Percentiles rank a stretch among this genome's conserved stretches.
phyloP scores from a whole-genome alignment of 2,329 filamentous ascomycete species.

The Paraphoma sp. region DNA sequence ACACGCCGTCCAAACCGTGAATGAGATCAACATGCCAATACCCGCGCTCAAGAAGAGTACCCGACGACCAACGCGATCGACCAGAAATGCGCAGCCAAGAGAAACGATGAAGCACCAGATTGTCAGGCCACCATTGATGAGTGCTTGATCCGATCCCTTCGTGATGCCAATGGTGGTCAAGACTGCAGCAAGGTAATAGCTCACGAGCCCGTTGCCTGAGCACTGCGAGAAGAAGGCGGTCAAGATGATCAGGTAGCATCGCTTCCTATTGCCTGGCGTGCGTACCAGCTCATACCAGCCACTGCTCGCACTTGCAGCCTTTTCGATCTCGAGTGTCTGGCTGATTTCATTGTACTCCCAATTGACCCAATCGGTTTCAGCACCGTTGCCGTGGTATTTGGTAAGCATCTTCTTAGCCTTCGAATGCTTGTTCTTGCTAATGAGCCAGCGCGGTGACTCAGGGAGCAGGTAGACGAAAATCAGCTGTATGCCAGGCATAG shows the following conservation, averaged over 20 bases:
- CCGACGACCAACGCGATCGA: conserved; percentile 41
- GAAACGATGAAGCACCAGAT: conserved; percentile 68
- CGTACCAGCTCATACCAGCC: conserved; percentile 23
- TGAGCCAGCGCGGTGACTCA: conserved; percentile 54
- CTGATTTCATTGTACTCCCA: conserved; percentile 26
- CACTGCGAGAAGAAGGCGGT: conserved; percentile 24
- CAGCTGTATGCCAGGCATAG: conserved; percentile 66
- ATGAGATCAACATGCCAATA: conserved; percentile 40
- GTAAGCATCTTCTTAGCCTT: conserved; percentile 14
- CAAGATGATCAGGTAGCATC: conserved; percentile 20
- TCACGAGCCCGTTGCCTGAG: conserved; percentile 20
- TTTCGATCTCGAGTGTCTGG: conserved; percentile 18
- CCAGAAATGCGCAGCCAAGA: conserved; percentile 36
- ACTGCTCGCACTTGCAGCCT: conserved; percentile 12
- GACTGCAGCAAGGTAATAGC: conserved; percentile 20
- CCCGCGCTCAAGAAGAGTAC: conserved; percentile 42
- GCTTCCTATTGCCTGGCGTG: conserved; percentile 24
- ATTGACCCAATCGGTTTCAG: conserved; percentile 18
- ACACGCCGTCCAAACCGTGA: conserved; percentile 38
- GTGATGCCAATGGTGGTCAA: conserved; percentile 29
- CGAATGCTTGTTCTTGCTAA: conserved; percentile 17
- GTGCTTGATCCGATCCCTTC: conserved; percentile 44
- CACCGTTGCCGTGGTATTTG: conserved; percentile 24
- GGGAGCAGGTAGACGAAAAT: conserved; percentile 65
- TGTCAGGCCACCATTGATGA: conserved; percentile 60